Conservation (phyloP, 1,139 yeast genomes). For the Geotrichum carabidarum region DNA sequence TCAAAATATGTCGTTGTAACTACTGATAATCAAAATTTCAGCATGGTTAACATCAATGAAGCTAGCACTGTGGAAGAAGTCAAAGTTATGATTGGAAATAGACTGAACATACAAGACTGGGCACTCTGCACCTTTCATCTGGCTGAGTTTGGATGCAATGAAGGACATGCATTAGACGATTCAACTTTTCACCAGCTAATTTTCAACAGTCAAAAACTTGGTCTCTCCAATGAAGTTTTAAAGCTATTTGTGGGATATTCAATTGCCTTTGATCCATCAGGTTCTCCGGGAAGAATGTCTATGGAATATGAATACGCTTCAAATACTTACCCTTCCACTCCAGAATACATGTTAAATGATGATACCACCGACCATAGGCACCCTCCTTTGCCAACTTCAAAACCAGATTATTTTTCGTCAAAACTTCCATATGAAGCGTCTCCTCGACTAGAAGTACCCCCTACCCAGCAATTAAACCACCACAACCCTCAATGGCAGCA, state of each 20-base stretch:
- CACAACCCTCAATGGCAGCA: slow-evolving; percentile 15
- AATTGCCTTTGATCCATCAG: slow-evolving; percentile 9
- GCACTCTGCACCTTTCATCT: slow-evolving; percentile 53
- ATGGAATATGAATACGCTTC: slow-evolving; percentile 19
- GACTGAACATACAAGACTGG: slow-evolving; percentile 42
- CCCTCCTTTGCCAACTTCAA: slow-evolving; percentile 11
- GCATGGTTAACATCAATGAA: slow-evolving; percentile 44
- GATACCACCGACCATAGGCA: slow-evolving; percentile 11
- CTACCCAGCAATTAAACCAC: not conserved
- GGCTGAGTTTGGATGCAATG: slow-evolving; percentile 63
- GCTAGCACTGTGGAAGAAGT: slow-evolving; percentile 37
- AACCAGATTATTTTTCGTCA: slow-evolving; percentile 16
- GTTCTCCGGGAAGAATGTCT: slow-evolving; percentile 24
- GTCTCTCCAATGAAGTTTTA: slow-evolving; percentile 26
- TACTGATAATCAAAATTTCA: slow-evolving; percentile 51
- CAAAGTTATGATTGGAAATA: slow-evolving; percentile 40
- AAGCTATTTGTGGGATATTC: slow-evolving; percentile 27
- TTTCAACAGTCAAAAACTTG: slow-evolving; percentile 11
- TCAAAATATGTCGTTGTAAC: slow-evolving; percentile 50
- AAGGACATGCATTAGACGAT: slow-evolving; percentile 58
- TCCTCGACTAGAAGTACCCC: not conserved
- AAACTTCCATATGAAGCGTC: slow-evolving; percentile 13
- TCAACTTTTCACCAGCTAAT: slow-evolving; percentile 42
- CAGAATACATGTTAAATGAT: slow-evolving; percentile 30
- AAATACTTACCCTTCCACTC: slow-evolving; percentile 28